Conservation (phyloP, 2,329 filamentous ascomycete species). For the Polytolypa hystricis region DNA sequence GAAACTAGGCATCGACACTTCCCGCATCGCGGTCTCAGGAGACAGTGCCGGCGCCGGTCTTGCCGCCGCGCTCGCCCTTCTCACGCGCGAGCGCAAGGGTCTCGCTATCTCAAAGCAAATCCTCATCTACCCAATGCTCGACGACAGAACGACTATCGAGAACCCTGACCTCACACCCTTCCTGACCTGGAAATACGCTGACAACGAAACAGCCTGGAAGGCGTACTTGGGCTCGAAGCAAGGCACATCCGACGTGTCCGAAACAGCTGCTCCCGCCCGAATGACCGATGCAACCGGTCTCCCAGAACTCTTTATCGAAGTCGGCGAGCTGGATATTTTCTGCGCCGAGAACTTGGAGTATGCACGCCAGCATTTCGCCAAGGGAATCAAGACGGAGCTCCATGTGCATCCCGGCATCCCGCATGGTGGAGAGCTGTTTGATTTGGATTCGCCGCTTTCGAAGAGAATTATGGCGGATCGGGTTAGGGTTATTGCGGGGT, state of each 20-base stretch:
- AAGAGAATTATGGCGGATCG: no score
- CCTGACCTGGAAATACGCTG: slow-evolving; percentile 25
- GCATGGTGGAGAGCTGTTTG: no score
- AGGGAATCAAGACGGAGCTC: slow-evolving; percentile 29
- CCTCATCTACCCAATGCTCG: slow-evolving; percentile 37
- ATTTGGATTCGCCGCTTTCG: no score
- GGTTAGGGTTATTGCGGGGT: no score
- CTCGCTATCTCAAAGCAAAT: slow-evolving; percentile 27
- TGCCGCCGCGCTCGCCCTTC: slow-evolving; percentile 26
- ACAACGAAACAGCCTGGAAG: slow-evolving; percentile 32
- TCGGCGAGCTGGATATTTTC: slow-evolving; percentile 34
- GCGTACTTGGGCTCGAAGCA: slow-evolving; percentile 25
- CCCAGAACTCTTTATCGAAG: slow-evolving; percentile 33
- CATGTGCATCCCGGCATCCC: slow-evolving; percentile 16
- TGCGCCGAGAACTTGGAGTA: slow-evolving; percentile 30
- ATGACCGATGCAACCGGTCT: slow-evolving; percentile 24
- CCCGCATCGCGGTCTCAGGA: slow-evolving; percentile 29
- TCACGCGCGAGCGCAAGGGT: slow-evolving; percentile 21
- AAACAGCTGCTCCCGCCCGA: slow-evolving; percentile 24
- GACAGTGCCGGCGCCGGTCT: slow-evolving; percentile 33
- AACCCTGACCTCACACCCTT: slow-evolving; percentile 23
- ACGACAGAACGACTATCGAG: slow-evolving; percentile 24
- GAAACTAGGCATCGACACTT: slow-evolving; percentile 29
- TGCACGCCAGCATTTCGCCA: slow-evolving; percentile 26
- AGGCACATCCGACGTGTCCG: slow-evolving; percentile 19